Evolutionary conservation across 2,329 filamentous ascomycete species (phyloP).

Genomic region (Neofusicoccum kwambonambiense): DNA sequence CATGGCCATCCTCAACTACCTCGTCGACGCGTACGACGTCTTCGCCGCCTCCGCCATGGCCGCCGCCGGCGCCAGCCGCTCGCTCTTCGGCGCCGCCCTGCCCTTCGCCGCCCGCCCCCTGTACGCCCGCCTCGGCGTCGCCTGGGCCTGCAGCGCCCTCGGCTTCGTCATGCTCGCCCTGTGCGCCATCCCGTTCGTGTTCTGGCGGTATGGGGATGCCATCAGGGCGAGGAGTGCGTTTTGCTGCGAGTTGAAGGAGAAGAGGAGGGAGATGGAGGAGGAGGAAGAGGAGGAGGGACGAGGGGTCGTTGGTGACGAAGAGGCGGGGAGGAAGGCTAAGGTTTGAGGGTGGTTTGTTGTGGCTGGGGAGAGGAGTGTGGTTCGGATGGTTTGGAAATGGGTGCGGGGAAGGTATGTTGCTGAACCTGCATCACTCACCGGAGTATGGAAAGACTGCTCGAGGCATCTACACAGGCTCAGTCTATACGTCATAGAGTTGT

Average conservation of each 20-base stretch:
- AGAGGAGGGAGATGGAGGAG: slow-evolving; percentile 26
- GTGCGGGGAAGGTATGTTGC: no score
- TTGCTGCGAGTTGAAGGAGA: slow-evolving; percentile 58
- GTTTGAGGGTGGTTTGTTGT: not conserved
- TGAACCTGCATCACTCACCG: no score
- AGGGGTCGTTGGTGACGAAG: not conserved
- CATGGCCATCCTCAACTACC: slow-evolving; percentile 61
- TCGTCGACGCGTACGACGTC: slow-evolving; percentile 64
- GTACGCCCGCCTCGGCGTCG: slow-evolving; percentile 67
- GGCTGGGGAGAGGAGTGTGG: no score
- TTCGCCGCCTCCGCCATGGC: slow-evolving; percentile 78
- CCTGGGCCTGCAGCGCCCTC: slow-evolving; percentile 60
- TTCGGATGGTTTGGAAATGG: no score
- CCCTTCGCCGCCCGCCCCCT: slow-evolving; percentile 52
- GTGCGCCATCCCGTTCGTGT: slow-evolving; percentile 58
- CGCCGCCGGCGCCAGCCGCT: slow-evolving; percentile 78
- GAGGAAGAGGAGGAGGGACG: slow-evolving; percentile 15
- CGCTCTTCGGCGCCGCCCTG: slow-evolving; percentile 67
- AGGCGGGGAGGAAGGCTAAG: not conserved
- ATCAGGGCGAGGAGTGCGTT: slow-evolving; percentile 61
- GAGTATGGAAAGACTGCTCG: no score
- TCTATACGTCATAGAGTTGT: no score
- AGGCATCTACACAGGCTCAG: no score
- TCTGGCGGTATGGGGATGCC: slow-evolving; percentile 53
- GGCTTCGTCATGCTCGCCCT: slow-evolving; percentile 51